Percentiles rank a stretch among this genome's conserved stretches.
These are phyloP conservation scores for Umbelopsis sp. DNA, from an alignment of 371 early-diverging fungal genomes.

Conservation along the genomic window DNA sequence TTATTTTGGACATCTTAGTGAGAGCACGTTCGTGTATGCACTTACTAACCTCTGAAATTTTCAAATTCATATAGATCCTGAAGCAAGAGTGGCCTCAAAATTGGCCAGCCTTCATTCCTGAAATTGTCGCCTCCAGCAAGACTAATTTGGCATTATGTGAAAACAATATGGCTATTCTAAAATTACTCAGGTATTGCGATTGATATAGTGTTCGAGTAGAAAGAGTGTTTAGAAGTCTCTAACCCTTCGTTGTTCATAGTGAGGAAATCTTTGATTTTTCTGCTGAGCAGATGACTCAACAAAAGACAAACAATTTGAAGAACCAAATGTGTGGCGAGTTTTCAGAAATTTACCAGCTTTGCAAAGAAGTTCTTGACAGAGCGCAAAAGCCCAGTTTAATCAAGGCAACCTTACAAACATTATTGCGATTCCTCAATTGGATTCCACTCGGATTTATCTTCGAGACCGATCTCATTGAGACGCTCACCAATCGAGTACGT, in stretches of 20 bases:
- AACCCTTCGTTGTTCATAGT: slow-evolving; percentile 45
- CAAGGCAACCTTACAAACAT: slow-evolving; percentile 89
- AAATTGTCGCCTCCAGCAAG: slow-evolving; percentile 94
- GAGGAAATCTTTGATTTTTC: slow-evolving; percentile 99
- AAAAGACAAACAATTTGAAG: slow-evolving; percentile 90
- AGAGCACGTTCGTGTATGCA: background rate
- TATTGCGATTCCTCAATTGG: slow-evolving; percentile 96
- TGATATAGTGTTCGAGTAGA: too few species aligned
- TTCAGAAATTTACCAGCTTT: slow-evolving; percentile 94
- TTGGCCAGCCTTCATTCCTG: slow-evolving; percentile 99
- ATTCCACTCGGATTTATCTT: slow-evolving; percentile 97
- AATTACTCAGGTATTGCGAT: slow-evolving; percentile 79
- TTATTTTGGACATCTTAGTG: background rate
- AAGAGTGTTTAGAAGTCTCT: background rate
- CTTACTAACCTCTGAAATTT: slow-evolving; percentile 20
- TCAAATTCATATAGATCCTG: slow-evolving; percentile 78
- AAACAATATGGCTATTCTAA: slow-evolving; percentile 99
- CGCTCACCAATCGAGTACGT: slow-evolving; percentile 78
- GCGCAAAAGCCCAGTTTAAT: slow-evolving; percentile 89
- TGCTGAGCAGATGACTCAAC: slow-evolving; percentile 97
- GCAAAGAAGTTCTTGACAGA: slow-evolving; percentile 93
- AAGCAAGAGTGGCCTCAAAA: slow-evolving; percentile 99
- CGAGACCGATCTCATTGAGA: slow-evolving; percentile 91
- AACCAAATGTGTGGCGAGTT: slow-evolving; percentile 97
- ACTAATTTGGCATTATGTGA: slow-evolving; percentile 93